phyloP scores from a whole-genome alignment of 257 asterid species.

The Pogostemon cablin region DNA sequence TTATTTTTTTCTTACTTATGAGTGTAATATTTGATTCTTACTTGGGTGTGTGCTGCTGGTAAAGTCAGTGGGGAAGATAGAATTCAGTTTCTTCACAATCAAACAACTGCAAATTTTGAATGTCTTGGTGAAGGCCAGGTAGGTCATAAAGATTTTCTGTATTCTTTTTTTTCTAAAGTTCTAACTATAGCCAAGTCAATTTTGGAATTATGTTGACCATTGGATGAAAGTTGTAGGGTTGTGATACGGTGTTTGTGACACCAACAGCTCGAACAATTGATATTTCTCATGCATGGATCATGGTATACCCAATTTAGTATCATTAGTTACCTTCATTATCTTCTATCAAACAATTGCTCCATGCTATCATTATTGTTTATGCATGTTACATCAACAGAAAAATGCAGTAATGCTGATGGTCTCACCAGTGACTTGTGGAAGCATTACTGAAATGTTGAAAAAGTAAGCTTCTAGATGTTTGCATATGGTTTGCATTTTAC shows the following conservation, averaged over 20 bases:
- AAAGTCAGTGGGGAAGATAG: conserved; percentile 96
- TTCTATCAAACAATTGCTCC: conserved; percentile 22
- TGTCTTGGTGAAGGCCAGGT: conserved; percentile 91
- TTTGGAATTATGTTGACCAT: conserved; percentile 15
- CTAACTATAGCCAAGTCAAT: conserved; percentile 1
- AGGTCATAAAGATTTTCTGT: conserved; percentile 33
- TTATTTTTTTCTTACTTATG: background rate
- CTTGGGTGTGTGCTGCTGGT: conserved; percentile 39
- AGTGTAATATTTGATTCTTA: conserved; percentile 24
- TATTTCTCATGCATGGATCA: conserved; percentile 86
- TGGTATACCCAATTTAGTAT: conserved; percentile 57
- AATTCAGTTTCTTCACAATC: conserved; percentile 90
- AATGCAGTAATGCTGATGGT: conserved; percentile 80
- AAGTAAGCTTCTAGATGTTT: conserved; percentile 58
- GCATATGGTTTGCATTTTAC: conserved; percentile 19
- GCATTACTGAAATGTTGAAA: conserved; percentile 71
- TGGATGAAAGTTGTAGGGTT: conserved; percentile 61
- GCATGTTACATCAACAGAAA: conserved; percentile 62
- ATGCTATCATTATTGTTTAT: conserved; percentile 21
- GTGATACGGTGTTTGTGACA: conserved; percentile 94
- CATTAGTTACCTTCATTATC: conserved; percentile 21
- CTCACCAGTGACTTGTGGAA: conserved; percentile 73
- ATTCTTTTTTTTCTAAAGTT: conserved; percentile 12
- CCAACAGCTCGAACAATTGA: conserved; percentile 97
- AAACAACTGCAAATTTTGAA: conserved; percentile 94